These are phyloP conservation scores for Solanum medicagineum DNA, from an alignment of 257 asterid genomes.

Conservation along the genomic window DNA sequence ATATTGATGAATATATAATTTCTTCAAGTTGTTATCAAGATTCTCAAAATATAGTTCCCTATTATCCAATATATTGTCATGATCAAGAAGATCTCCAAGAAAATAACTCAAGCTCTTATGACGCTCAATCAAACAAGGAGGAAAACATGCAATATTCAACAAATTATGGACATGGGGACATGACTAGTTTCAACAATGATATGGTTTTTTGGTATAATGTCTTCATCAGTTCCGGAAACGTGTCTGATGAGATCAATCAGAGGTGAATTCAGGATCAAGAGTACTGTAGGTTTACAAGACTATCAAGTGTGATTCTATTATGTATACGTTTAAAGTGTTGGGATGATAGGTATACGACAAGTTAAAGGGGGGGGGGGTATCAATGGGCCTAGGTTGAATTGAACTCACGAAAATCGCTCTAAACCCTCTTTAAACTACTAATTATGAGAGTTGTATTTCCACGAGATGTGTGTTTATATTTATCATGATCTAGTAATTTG, in stretches of 20 bases:
- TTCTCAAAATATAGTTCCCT: background rate
- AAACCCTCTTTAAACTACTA: background rate
- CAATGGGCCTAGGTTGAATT: background rate
- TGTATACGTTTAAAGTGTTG: background rate
- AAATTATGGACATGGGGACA: background rate
- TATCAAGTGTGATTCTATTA: background rate
- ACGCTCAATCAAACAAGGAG: background rate
- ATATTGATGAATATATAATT: background rate
- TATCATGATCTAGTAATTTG: background rate
- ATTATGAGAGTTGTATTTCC: background rate
- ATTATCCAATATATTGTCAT: background rate
- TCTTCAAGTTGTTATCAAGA: background rate
- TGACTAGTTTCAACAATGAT: constrained; percentile 4
- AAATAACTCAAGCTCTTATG: background rate
- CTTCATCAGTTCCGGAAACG: constrained; percentile 6
- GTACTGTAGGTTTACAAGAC: background rate
- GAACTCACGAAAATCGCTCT: background rate
- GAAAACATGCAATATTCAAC: background rate
- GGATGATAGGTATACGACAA: no score
- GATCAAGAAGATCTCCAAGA: background rate
- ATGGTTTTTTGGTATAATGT: constrained; percentile 23
- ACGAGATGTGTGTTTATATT: background rate
- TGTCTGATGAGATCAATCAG: background rate
- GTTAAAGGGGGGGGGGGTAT: background rate
- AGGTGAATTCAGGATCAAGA: background rate